These are phyloP conservation scores for Trichoderma koningiopsis DNA, from an alignment of 2,329 filamentous ascomycete species.

Conservation along the genomic window DNA sequence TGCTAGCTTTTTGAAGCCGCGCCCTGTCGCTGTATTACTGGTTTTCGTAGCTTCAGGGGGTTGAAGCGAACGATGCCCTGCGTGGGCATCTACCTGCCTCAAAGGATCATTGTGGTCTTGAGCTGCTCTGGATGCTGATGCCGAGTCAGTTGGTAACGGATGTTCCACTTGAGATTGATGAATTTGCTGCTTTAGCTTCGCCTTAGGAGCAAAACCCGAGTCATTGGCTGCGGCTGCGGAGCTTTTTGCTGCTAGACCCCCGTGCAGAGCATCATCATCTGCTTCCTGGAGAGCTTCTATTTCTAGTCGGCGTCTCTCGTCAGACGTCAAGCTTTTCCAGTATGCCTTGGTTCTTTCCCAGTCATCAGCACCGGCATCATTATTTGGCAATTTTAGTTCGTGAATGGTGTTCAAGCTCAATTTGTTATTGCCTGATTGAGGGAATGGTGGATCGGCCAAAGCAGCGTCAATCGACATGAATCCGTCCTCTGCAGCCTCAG, in stretches of 20 bases:
- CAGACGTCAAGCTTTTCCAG: conserved; percentile 66
- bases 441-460: conserved; percentile 56
- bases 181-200: background rate
- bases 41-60: background rate
- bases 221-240: background rate
- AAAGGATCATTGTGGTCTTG: background rate
- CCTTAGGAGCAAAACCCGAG: background rate
- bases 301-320: conserved; percentile 65
- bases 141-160: background rate
- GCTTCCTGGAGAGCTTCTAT: conserved; percentile 58
- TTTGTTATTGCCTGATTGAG: background rate
- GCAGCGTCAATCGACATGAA: conserved; percentile 76
- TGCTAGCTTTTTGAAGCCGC: background rate
- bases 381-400: background rate
- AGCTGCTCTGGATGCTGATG: background rate
- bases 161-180: background rate
- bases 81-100: conserved; percentile 1
- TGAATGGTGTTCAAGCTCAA: background rate
- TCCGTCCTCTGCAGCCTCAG: conserved; percentile 64
- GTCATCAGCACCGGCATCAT: conserved; percentile 42
- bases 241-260: background rate
- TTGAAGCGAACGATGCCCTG: background rate
- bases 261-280: conserved; percentile 42
- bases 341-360: conserved; percentile 71
- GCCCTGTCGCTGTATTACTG: background rate